Percentiles rank a stretch among this genome's conserved stretches.
Conservation (phyloP, 805 yeast species). For the Myxozyma sirexii region DNA sequence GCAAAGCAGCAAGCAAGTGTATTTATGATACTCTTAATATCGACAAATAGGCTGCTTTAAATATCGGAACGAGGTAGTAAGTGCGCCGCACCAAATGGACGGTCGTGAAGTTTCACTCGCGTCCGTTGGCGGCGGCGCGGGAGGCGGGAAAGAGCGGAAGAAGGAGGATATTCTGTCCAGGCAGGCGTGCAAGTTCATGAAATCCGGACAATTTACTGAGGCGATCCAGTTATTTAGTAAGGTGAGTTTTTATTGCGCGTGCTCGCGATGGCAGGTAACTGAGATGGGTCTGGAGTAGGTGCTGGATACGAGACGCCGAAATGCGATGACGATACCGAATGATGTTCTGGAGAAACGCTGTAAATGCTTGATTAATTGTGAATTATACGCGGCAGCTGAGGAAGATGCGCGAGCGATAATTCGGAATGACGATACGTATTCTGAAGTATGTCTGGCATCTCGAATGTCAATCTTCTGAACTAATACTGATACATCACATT, state of each 20-base stretch:
- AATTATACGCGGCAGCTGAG: conserved; percentile 3
- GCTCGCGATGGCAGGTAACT: too few species aligned
- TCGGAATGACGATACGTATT: background rate
- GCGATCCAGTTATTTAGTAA: background rate
- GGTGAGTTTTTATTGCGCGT: background rate
- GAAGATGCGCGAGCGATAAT: conserved; percentile 14
- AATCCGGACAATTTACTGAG: background rate
- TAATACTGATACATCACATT: background rate
- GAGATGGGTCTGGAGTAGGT: conserved; percentile 1
- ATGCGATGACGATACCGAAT: background rate
- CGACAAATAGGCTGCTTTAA: too few species aligned
- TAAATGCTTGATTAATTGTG: background rate
- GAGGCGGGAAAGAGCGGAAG: background rate
- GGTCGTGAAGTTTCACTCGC: too few species aligned
- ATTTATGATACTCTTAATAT: too few species aligned
- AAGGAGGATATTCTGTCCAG: conserved; percentile 6
- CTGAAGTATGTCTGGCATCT: conserved; percentile 8
- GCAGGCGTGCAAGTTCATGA: conserved; percentile 5
- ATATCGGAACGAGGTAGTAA: too few species aligned
- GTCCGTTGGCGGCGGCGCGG: too few species aligned
- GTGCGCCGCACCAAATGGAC: too few species aligned
- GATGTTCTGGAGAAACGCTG: conserved; percentile 2
- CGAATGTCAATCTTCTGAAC: too few species aligned
- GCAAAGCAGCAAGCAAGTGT: too few species aligned
- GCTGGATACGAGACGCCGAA: background rate